A percentile compares a stretch with the other conserved stretches of the same genome.
Evolutionary conservation across 768 basidiomycete genomes (phyloP).

Genomic region (Filobasidium floriforme): DNA sequence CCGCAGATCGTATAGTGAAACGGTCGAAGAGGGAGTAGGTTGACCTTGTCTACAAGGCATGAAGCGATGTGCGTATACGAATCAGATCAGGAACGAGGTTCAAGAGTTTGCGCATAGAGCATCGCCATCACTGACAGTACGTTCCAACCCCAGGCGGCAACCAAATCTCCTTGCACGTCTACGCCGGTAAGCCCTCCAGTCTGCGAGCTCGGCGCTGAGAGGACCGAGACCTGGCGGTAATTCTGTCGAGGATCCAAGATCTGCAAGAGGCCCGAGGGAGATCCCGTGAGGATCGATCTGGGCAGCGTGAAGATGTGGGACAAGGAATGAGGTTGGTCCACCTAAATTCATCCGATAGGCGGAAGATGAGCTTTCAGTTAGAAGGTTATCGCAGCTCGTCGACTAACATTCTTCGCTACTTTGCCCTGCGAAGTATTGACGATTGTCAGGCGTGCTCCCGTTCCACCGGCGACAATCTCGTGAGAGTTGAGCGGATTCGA

Average conservation of each 20-base stretch:
- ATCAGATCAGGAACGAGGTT: background rate
- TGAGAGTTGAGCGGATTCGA: conserved; percentile 42
- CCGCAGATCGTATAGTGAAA: conserved; percentile 85
- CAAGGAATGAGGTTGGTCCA: conserved; percentile 27
- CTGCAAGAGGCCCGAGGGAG: conserved; percentile 31
- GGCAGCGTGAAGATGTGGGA: conserved; percentile 25
- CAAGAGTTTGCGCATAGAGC: background rate
- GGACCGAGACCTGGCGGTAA: conserved; percentile 25
- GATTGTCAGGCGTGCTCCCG: conserved; percentile 48
- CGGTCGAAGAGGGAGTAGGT: conserved; percentile 79
- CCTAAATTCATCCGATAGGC: conserved; percentile 13
- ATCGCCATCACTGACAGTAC: conserved; percentile 55
- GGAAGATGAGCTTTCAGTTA: background rate
- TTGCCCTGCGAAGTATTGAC: conserved; percentile 40
- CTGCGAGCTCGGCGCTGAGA: conserved; percentile 63
- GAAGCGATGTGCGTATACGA: background rate
- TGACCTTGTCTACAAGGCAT: conserved; percentile 61
- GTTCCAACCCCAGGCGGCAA: conserved; percentile 80
- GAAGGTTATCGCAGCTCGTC: background rate
- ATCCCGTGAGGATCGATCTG: conserved; percentile 29
- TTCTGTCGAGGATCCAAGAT: conserved; percentile 36
- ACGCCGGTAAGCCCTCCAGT: conserved; percentile 72
- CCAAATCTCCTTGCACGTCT: conserved; percentile 66
- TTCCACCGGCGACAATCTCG: conserved; percentile 43
- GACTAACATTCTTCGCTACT: conserved; percentile 31